These are phyloP conservation scores for Warburgia ugandensis DNA, from an alignment of 164 flowering plant species.

Conservation along the genomic window DNA sequence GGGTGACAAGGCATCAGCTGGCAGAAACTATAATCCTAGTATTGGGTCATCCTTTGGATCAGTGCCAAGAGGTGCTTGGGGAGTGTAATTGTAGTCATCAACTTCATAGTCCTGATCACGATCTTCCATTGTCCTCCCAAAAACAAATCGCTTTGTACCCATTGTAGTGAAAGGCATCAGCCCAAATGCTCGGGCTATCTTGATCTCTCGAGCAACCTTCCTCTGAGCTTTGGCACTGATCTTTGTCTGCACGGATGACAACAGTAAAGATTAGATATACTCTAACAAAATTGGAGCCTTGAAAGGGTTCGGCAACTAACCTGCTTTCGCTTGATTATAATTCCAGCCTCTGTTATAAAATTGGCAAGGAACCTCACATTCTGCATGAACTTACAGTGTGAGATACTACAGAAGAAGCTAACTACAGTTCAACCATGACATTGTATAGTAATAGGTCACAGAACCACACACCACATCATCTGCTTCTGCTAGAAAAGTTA, in stretches of 20 bases:
- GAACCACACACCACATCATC: too few relatives aligned
- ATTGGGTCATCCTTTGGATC: too few relatives aligned
- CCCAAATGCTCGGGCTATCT: conserved; percentile 90
- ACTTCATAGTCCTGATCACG: conserved; percentile 41
- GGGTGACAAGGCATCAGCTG: too few relatives aligned
- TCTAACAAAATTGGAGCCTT: background rate
- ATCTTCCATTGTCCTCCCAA: conserved; percentile 58
- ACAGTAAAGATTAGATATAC: background rate
- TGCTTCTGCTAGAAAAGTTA: too few relatives aligned
- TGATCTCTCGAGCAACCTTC: conserved; percentile 87
- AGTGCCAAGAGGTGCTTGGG: too few relatives aligned
- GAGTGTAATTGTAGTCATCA: too few relatives aligned
- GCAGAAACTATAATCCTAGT: too few relatives aligned
- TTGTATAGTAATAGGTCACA: too few relatives aligned
- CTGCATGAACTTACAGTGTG: too few relatives aligned
- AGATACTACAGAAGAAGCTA: too few relatives aligned
- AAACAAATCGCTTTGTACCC: conserved; percentile 70
- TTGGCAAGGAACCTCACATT: conserved; percentile 88
- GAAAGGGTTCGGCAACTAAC: conserved; percentile 18
- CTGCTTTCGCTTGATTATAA: conserved; percentile 72
- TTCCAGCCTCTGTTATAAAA: conserved; percentile 85
- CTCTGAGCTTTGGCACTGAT: conserved; percentile 97
- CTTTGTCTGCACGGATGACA: conserved; percentile 36
- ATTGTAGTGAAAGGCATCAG: conserved; percentile 91
- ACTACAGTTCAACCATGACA: too few relatives aligned